Evolutionary conservation across 1,284 basidiomycete genomes (phyloP), one percentile per base, ranked within the genome.

Genomic region (Xerocomus minutiporus): DNA sequence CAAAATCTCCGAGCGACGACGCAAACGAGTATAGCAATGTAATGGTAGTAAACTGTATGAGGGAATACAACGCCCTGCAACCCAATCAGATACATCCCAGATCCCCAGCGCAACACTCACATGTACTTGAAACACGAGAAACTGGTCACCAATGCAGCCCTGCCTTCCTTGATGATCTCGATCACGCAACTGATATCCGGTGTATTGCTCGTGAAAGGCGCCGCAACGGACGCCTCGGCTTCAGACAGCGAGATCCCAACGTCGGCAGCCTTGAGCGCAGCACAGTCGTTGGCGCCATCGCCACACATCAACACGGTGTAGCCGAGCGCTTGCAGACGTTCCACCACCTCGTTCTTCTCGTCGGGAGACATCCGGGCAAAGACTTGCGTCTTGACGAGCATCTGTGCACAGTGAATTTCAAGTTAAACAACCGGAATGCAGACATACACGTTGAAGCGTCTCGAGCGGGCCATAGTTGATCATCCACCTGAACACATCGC

Each of bases 81-180:
- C 43, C 26, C 35, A 20, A 58, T 56, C 13, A 62, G 56, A 49
- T 49, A 23, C 36, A 35, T 47, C 28, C 29, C 23, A 26, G 12
- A 39, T 46, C 41, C 32, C 46, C 44, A 43, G 15, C 1, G 11
- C 2, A 51, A 2, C 26, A 76, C 89, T 72, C 63, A 92, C 94
- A 97, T 97, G 66, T 96, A 97, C 74, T 97, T 98, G 84, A 99
- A 99, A 74, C 97, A 99, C 61, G 92, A 94, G 73, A 99, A 99
- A 65, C 91, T 95, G 2, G 96, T 99, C 49, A 97, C 96, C 49
- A 99, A 75, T 3, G 97, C 95, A 6, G 93, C 93, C 43, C 97
- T 79, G 1, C 97, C 97, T 68, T 98, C 94, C 62, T 88, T 91
- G 75, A 99, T 97, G 51, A 99, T 89, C 62, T 99, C 94, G 45